Evolutionary conservation across 1,284 basidiomycete genomes (phyloP).

Genomic region (Fomitopsis palustris): DNA sequence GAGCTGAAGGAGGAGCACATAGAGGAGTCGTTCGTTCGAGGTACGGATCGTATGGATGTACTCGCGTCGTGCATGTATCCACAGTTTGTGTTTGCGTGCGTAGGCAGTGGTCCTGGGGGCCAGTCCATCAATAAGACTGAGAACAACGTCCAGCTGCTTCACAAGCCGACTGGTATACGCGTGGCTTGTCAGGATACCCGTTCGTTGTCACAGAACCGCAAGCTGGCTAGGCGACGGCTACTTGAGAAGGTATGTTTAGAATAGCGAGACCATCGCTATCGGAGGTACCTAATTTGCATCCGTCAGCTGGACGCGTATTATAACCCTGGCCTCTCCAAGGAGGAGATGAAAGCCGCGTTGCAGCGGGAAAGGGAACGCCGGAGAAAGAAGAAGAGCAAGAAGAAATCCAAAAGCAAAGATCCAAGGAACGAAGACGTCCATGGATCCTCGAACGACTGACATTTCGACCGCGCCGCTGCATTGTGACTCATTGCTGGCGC

Average conservation of each 20-base stretch:
- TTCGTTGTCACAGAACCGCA: conserved; percentile 66
- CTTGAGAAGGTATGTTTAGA: conserved; percentile 70
- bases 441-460: neutral
- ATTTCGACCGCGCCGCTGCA: no score
- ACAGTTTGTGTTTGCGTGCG: conserved; percentile 14
- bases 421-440: neutral
- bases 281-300: neutral
- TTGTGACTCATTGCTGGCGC: no score
- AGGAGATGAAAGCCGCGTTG: conserved; percentile 60
- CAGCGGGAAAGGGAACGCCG: conserved; percentile 69
- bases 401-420: conserved; percentile 3
- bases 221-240: conserved; percentile 61
- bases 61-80: conserved; percentile 13
- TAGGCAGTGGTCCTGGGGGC: conserved; percentile 81
- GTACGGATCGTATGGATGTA: conserved; percentile 31
- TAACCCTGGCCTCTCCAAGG: conserved; percentile 76
- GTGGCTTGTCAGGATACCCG: conserved; percentile 79
- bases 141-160: conserved; percentile 78
- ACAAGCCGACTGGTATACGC: conserved; percentile 75
- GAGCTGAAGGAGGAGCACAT: conserved; percentile 69
- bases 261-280: neutral
- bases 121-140: conserved; percentile 86
- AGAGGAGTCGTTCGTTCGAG: conserved; percentile 75
- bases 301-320: conserved; percentile 60
- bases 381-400: conserved; percentile 57